These are phyloP conservation scores for Physaria fendleri DNA, from an alignment of 345 rosid species.

Conservation along the genomic window DNA sequence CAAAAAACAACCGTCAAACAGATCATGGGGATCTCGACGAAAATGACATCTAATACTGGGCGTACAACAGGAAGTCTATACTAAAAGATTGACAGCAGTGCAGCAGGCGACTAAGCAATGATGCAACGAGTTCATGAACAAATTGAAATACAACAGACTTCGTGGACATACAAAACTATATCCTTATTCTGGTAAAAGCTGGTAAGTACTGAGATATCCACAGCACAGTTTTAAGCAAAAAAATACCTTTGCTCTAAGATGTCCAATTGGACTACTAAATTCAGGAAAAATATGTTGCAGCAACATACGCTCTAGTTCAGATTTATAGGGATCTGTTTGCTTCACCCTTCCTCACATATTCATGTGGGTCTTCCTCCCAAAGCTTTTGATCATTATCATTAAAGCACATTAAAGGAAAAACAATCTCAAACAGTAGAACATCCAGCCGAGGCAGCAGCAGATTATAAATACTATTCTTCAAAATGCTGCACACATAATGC, in stretches of 20 bases:
- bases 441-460: conserved; percentile 82
- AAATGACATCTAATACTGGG: neutral
- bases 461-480: conserved; percentile 75
- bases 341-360: conserved; percentile 98
- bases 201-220: conserved; percentile 4
- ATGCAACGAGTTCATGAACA: conserved; percentile 2
- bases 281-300: conserved; percentile 94
- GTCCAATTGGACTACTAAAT: conserved; percentile 79
- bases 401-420: conserved; percentile 98
- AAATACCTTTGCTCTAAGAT: conserved; percentile 86
- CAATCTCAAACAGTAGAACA: conserved; percentile 90
- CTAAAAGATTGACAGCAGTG: neutral
- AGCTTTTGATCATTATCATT: conserved; percentile 95
- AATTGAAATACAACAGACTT: neutral
- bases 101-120: neutral
- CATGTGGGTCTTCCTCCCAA: conserved; percentile 99
- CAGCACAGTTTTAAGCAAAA: conserved; percentile 5
- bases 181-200: neutral
- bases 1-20: neutral
- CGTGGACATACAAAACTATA: conserved; percentile 2
- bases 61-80: conserved; percentile 1
- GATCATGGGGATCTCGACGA: neutral
- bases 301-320: conserved; percentile 81
- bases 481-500: conserved; percentile 50
- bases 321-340: conserved; percentile 89